Conservation (phyloP, 352 stramenopile species). For the Phytophthora multivora region DNA sequence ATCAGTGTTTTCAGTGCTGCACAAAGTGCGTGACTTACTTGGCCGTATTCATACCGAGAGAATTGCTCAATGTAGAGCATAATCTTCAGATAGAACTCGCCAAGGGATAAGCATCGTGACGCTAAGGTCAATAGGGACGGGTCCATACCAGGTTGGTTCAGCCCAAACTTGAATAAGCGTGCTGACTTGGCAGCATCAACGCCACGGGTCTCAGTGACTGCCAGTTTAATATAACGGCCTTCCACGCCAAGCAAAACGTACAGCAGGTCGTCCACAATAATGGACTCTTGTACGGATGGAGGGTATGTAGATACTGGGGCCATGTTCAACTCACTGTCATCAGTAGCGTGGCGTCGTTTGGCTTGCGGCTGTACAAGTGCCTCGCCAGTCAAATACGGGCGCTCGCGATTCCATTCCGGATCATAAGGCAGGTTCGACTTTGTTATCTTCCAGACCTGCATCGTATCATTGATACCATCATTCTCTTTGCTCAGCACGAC, state of each 20-base stretch:
- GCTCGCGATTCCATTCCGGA: constrained; percentile 83
- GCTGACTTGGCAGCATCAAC: constrained; percentile 33
- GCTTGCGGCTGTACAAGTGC: constrained; percentile 56
- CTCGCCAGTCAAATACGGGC: constrained; percentile 79
- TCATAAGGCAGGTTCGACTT: constrained; percentile 89
- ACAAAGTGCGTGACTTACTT: constrained; percentile 94
- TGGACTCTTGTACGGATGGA: constrained; percentile 75
- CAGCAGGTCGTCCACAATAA: constrained; percentile 85
- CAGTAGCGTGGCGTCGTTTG: constrained; percentile 44
- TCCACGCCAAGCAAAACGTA: constrained; percentile 83
- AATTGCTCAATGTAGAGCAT: constrained; percentile 82
- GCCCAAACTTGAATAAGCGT: constrained; percentile 66
- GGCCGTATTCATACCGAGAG: constrained; percentile 91
- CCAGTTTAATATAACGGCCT: constrained; percentile 81
- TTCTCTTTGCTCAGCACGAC: constrained; percentile 58
- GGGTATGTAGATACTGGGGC: constrained; percentile 76
- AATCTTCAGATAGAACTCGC: constrained; percentile 82
- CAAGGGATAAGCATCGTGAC: constrained; percentile 67
- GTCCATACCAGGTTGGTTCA: constrained; percentile 80
- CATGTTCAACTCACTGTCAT: constrained; percentile 55
- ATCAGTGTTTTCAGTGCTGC: constrained; percentile 91
- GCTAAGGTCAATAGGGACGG: constrained; percentile 76
- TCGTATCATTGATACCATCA: constrained; percentile 49
- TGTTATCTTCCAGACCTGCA: constrained; percentile 86
- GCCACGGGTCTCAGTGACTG: constrained; percentile 47